A percentile compares a stretch with the other conserved stretches of the same genome.
Evolutionary conservation across 1,284 basidiomycete genomes (phyloP).

Genomic region (Rhodotorula sp.): DNA sequence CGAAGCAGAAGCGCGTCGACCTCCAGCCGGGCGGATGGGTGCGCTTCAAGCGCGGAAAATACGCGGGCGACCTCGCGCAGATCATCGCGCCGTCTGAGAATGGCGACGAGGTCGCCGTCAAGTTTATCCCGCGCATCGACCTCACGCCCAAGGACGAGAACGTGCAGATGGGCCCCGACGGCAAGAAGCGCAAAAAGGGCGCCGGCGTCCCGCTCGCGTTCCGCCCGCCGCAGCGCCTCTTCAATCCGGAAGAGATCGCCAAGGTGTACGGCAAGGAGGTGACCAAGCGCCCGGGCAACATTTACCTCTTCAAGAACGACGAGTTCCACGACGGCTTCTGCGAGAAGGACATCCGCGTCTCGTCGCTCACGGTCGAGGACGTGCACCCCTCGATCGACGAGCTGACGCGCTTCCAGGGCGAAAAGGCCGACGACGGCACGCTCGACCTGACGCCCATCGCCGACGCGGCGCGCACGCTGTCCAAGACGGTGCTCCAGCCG

Average conservation of each 20-base stretch:
- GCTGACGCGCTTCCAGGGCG: conserved; percentile 75
- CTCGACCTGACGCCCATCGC: conserved; percentile 72
- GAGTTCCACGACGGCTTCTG: conserved; percentile 93
- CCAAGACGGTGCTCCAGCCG: conserved; percentile 87
- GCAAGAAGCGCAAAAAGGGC: conserved; percentile 62
- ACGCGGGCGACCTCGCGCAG: conserved; percentile 91
- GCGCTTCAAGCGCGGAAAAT: conserved; percentile 88
- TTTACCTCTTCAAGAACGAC: conserved; percentile 85
- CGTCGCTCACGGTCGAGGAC: conserved; percentile 77
- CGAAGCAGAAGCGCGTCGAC: conserved; percentile 88
- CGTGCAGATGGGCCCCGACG: conserved; percentile 57
- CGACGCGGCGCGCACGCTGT: conserved; percentile 80
- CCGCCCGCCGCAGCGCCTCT: conserved; percentile 87
- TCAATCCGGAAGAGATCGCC: conserved; percentile 90
- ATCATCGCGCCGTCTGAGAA: conserved; percentile 91
- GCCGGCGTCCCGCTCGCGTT: conserved; percentile 53
- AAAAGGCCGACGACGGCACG: conserved; percentile 29
- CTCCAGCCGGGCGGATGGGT: conserved; percentile 91
- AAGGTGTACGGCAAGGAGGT: conserved; percentile 83
- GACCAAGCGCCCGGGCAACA: conserved; percentile 61
- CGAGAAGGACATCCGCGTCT: conserved; percentile 91
- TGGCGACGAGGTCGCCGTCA: conserved; percentile 88
- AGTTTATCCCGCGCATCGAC: conserved; percentile 96
- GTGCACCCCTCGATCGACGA: conserved; percentile 96
- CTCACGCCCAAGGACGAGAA: conserved; percentile 76